Evolutionary conservation across 106 monocot species (phyloP), one percentile per base, ranked within the genome.

Genomic region (Dioscorea dumetorum): DNA sequence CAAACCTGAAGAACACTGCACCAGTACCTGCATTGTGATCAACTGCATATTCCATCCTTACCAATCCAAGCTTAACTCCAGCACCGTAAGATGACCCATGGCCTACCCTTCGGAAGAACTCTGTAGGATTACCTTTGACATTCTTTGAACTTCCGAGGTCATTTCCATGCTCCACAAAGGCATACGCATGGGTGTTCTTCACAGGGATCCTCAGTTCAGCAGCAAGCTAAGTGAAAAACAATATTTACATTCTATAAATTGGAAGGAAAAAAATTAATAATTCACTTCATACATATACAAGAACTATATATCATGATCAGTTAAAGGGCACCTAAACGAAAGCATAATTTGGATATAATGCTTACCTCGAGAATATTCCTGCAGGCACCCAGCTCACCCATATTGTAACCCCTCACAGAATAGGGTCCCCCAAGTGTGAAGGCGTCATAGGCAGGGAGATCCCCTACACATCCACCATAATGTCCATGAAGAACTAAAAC

Each of bases 371-470:
- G 99, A 54, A 93, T 81, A 52, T 83, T 93, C 54, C 99, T 61
- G 67, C 83, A 84, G 48, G 93, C 99, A 69, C 93, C 99, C 50
- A 99, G 68, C 69, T 99, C 99, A 3, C 93, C 99, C 87, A 90
- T 99, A 78, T 85, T 87, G 81, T 93, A 99, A 20, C 93, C 99
- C 28, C 99, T 77, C 2, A 99, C 93, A 8, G 99, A 99, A 54
- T 99, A 99, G 33, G 99, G 99, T 0, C 99, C 99, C 10, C 99
- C 99, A 58, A 99, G 87, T n/a, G 93, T 85, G 67, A 99, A 99
- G 13, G 93, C 93, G 78, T 99, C 99, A 68, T 99, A 99, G 75
- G 85, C 83, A 14, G 99, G 87, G 23, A 99, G 85, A 61, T 99
- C 99, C 17, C 99, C 99, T 4, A 93, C 90, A 83, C 99, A 99